Conservation (phyloP, 1,139 yeast genomes). For the Geotrichum fermentans region DNA sequence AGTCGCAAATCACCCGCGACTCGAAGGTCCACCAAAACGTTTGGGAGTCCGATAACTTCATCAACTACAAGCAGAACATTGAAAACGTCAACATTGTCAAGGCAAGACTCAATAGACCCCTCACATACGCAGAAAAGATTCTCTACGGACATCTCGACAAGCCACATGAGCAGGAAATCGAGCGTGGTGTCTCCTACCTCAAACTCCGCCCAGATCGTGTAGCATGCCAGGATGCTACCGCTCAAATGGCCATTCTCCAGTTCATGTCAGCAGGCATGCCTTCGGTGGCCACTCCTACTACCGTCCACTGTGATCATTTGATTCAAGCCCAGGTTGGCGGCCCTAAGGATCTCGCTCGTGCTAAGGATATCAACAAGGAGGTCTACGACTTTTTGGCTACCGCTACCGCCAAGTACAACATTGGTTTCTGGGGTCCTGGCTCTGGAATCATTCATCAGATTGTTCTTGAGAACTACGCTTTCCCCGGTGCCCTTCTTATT, state of each 20-base stretch:
- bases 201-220: conserved; percentile 98
- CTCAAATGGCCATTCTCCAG: conserved; percentile 98
- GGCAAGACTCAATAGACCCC: conserved; percentile 83
- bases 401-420: conserved; percentile 95
- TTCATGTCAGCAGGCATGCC: conserved; percentile 97
- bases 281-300: conserved; percentile 90
- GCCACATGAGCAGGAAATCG: conserved; percentile 91
- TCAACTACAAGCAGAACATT: conserved; percentile 43
- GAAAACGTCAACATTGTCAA: conserved; percentile 86
- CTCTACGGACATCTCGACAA: conserved; percentile 94
- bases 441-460: conserved; percentile 98
- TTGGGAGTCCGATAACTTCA: conserved; percentile 78
- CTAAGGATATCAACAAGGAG: conserved; percentile 90
- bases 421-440: conserved; percentile 99
- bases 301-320: conserved; percentile 98
- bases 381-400: conserved; percentile 92
- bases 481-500: conserved; percentile 95
- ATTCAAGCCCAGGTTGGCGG: conserved; percentile 97
- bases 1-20: conserved; percentile 68
- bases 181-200: conserved; percentile 93
- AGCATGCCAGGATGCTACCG: conserved; percentile 99
- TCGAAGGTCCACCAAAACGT: conserved; percentile 89
- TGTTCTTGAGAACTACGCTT: conserved; percentile 93
- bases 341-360: conserved; percentile 85
- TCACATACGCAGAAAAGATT: conserved; percentile 95